Conservation (phyloP, 2,329 filamentous ascomycete species). For the Amylocarpus encephaloides region DNA sequence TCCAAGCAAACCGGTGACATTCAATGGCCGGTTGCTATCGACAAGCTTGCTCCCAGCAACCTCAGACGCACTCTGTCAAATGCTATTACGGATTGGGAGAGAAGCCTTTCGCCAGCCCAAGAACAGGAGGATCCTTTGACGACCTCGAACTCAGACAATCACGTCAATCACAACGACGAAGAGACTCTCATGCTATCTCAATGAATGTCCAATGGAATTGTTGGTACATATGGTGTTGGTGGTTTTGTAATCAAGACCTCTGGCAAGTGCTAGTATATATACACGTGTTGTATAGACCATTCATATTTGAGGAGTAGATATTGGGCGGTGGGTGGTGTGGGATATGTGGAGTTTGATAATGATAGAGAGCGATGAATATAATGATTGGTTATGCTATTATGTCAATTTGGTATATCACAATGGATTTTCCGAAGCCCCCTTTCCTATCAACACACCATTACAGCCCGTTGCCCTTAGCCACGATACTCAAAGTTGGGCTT, state of each 20-base stretch:
- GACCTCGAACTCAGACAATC: not conserved
- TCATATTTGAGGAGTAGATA: not conserved
- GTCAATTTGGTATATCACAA: not conserved
- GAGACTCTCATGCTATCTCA: slow-evolving; percentile 22
- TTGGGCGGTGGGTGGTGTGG: not conserved
- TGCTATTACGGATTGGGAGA: slow-evolving; percentile 89
- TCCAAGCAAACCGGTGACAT: slow-evolving; percentile 31
- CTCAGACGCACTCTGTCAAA: slow-evolving; percentile 77
- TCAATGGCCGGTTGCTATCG: slow-evolving; percentile 36
- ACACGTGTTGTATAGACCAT: not conserved
- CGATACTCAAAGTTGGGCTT: too few relatives aligned
- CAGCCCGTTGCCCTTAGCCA: too few relatives aligned
- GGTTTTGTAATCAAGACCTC: not conserved
- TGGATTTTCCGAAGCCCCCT: not conserved
- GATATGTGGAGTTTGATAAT: slow-evolving; percentile 4
- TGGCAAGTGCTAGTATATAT: not conserved
- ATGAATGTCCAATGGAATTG: slow-evolving; percentile 5
- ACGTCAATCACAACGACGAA: slow-evolving; percentile 28
- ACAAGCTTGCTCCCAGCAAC: slow-evolving; percentile 55
- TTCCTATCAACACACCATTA: not conserved
- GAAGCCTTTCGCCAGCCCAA: slow-evolving; percentile 50
- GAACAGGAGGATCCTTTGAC: slow-evolving; percentile 8
- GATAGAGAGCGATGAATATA: slow-evolving; percentile 8
- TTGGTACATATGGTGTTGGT: not conserved
- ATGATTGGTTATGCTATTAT: slow-evolving; percentile 4